Evolutionary conservation across 192 early-diverging fungal species (phyloP), one percentile per base, ranked within the genome.

Genomic region (Gryganskiella cystojenkinii): DNA sequence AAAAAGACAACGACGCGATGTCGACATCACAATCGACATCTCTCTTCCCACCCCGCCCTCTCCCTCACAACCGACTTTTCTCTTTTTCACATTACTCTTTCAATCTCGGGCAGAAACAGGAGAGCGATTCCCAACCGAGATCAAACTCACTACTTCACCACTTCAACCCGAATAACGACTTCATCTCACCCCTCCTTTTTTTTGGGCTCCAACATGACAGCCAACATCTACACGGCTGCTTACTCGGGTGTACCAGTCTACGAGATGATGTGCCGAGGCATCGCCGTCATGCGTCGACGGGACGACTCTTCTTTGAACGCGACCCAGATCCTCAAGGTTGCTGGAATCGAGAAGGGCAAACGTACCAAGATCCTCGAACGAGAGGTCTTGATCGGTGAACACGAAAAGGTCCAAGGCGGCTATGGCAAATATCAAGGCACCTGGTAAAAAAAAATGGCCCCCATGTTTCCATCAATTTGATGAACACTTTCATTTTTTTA

Each of bases 361-460:
- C 85, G 96, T 40, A 95, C 95, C 45, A 94, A 93, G 71, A 94
- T 96, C 54, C 88, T 98, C 14, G 96, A 98, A 83, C 84, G 86
- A 65, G 95, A 96, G 61, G 87, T 98, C 8, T 82, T 93, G 50
- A 83, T 84, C 40, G 92, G 92, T 17, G 84, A 85, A 25, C 94
- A 97, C 81, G 95, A 98, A 67, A 98, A 98, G 80, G 90, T 98
- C 22, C 96, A 98, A 82, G 96, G 96, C 25, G 96, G 96, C 14
- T 98, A 97, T 80, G 95, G 95, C 24, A 95, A 95, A 81, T 96
- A 94, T 72, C 95, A 96, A 82, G 95, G 95, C 67, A 92, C 91
- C n/a, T 92, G 91, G 91, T 92, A 81, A 59, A 85, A 58, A 35
- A 19, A 11, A 34, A 35, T 44, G 25, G 31, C 20, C 13, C 14